These are phyloP conservation scores for Magnaporthiopsis incrustans DNA, from an alignment of 2,329 filamentous ascomycete genomes.

Conservation along the genomic window DNA sequence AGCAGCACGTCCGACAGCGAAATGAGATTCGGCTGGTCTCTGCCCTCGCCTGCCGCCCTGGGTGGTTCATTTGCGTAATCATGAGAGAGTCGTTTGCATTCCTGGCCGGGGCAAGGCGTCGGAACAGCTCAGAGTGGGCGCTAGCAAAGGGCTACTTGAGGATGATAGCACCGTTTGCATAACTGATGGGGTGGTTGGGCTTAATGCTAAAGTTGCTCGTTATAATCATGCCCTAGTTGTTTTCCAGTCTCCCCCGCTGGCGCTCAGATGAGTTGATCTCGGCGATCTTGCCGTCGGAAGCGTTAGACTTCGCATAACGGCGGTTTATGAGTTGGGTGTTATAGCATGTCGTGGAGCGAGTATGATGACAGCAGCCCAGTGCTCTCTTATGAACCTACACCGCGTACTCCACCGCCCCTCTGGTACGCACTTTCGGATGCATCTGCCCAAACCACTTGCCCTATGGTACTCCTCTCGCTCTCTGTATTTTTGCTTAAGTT, in stretches of 20 bases:
- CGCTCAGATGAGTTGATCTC: no score
- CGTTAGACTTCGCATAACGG: slow-evolving; percentile 27
- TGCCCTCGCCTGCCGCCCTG: slow-evolving; percentile 43
- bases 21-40: slow-evolving; percentile 27
- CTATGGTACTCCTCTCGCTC: no score
- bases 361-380: no score
- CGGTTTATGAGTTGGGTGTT: slow-evolving; percentile 34
- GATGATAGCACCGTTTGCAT: background rate
- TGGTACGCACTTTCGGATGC: no score
- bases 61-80: slow-evolving; percentile 54
- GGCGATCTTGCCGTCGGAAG: no score
- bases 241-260: slow-evolving; percentile 34
- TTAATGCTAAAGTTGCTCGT: slow-evolving; percentile 40
- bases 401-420: no score
- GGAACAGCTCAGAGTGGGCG: slow-evolving; percentile 51
- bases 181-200: slow-evolving; percentile 38
- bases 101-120: slow-evolving; percentile 41
- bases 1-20: background rate
- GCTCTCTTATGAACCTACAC: no score
- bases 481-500: no score
- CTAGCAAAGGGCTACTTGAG: background rate
- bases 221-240: slow-evolving; percentile 26
- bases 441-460: no score
- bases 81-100: slow-evolving; percentile 54
- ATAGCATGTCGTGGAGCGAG: no score